Conservation (phyloP, 2,329 filamentous ascomycete species). For the Blumeria graminis region DNA sequence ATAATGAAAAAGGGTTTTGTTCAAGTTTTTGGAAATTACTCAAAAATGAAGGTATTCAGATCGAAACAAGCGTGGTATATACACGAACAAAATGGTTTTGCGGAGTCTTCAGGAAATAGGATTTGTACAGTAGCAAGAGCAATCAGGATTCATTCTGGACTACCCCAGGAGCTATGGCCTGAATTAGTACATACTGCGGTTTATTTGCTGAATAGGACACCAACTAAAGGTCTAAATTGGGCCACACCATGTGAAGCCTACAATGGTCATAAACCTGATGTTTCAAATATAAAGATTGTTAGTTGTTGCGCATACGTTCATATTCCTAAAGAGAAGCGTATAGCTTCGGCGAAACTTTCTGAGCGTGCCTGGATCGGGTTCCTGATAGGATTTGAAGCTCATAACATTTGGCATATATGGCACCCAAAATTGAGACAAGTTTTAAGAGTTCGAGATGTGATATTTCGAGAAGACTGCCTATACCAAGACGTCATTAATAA, state of each 20-base stretch:
- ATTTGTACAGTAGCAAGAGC: not conserved
- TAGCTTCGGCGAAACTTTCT: not conserved
- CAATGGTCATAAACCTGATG: not conserved
- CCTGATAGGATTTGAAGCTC: not conserved
- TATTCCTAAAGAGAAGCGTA: not conserved
- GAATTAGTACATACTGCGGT: not conserved
- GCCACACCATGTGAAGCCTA: not conserved
- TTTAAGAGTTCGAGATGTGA: not conserved
- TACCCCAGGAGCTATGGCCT: not conserved
- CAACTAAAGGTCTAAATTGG: not conserved
- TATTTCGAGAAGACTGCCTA: not conserved
- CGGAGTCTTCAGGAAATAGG: not conserved
- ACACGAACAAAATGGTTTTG: not conserved
- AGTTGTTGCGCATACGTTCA: not conserved
- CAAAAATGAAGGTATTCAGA: not conserved
- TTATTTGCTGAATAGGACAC: not conserved
- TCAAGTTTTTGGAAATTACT: not conserved
- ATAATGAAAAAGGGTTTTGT: not conserved
- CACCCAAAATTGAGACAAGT: not conserved
- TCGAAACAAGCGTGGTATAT: not conserved
- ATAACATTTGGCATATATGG: slow-evolving; percentile 1
- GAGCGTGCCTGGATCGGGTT: not conserved
- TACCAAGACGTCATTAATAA: not conserved
- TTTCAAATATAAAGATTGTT: not conserved
- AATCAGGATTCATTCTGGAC: not conserved